Percentiles rank a stretch among this genome's conserved stretches.
phyloP scores from a whole-genome alignment of 768 basidiomycete genomes.

The Lactarius trivialis region DNA sequence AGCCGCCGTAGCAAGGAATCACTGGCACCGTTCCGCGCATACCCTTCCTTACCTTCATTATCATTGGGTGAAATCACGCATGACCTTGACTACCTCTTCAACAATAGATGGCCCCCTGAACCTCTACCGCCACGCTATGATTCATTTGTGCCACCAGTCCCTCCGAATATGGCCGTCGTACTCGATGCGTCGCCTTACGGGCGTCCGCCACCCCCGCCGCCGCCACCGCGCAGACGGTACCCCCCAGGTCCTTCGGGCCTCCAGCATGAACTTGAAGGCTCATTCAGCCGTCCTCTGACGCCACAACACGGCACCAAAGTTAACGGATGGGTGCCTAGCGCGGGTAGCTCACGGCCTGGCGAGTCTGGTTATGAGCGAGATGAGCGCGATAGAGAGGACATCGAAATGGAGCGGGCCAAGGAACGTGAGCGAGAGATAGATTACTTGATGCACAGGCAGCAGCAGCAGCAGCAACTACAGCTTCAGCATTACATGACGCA shows the following conservation, averaged over 20 bases:
- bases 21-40: constrained; percentile 21
- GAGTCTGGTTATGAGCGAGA: constrained; percentile 17
- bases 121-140: constrained; percentile 13
- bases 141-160: constrained; percentile 2
- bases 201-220: constrained; percentile 7
- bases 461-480: constrained; percentile 23
- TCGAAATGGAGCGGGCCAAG: constrained; percentile 23
- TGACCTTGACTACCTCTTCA: constrained; percentile 30
- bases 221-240: constrained; percentile 15
- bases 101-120: constrained; percentile 24
- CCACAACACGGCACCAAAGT: constrained; percentile 15
- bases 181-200: constrained; percentile 17
- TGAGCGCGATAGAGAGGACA: constrained; percentile 20
- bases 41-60: constrained; percentile 30
- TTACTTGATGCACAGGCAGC: constrained; percentile 23
- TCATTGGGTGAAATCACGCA: constrained; percentile 28
- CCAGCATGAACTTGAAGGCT: constrained; percentile 20
- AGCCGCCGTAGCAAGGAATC: constrained; percentile 20
- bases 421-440: constrained; percentile 28
- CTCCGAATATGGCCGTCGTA: constrained; percentile 13
- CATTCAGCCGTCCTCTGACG: constrained; percentile 18
- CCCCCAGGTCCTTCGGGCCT: constrained; percentile 20
- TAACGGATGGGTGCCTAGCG: constrained; percentile 16
- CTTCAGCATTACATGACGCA: constrained; percentile 20
- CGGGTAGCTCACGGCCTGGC: background rate